Base-by-base conservation (phyloP, 106 monocot species). In the Vanilla planifolia region DNA sequence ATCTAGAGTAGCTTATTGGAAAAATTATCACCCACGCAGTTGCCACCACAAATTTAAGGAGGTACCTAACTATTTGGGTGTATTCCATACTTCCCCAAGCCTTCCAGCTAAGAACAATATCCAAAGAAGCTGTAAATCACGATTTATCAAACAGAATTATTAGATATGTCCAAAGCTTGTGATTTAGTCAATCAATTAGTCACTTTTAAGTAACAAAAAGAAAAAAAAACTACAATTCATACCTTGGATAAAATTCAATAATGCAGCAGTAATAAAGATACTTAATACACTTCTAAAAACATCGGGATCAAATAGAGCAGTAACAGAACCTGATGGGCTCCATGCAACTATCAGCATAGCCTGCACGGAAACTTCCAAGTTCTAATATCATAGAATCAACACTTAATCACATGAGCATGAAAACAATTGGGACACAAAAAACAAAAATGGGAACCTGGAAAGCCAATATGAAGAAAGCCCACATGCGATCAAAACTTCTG, bases 401-500 rank as follows among this genome's bases (percentile, higher is more conserved):
- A 2, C 28, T 28, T 40, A 65, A 14, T 24, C 32, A 27, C 15
- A 14, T 43, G 23, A n/a, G 5, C 68, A 47, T 26, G 8, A 43
- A 32, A 30, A 61, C 69, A 16, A 19, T 33, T 10, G 23, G 3
- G 2, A 51, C n/a, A 14, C 28, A 27, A 63, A 16, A 9, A 69
- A 22, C 39, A 21, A 52, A 62, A 32, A 3, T 33, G 0, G 16
- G 2, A 75, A 90, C 95, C 95, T 90, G 95, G 55, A 95, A 84
- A 33, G 86, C 95, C 62, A 95, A 62, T 70, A 81, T 84, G 57
- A 84, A 90, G 60, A 95, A 95, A 29, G 61, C 75, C 95, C 95
- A 95, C 90, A 95, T 86, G 16, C 95, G 90, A 72, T 95, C 95
- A 90, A 95, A 95, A 71, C 83, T 90, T 69, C 81, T 75, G 58